Percentiles rank a stretch among this genome's conserved stretches.
phyloP scores from a whole-genome alignment of 495 filamentous ascomycete species.

The Filosporella fistucella region DNA sequence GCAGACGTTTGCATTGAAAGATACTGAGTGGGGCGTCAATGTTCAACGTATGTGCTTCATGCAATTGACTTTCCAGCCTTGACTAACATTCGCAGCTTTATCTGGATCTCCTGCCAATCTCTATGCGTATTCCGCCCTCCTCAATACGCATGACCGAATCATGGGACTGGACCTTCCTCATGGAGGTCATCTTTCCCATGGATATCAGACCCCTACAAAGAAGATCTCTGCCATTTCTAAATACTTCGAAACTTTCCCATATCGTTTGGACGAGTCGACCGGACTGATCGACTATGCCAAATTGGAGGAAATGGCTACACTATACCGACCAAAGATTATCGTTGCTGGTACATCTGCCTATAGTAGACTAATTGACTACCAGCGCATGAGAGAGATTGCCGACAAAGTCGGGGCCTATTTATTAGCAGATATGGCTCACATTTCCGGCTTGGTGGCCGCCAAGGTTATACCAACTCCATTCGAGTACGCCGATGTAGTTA shows the following conservation, averaged over 20 bases:
- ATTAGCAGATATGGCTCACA: slow-evolving; percentile 95
- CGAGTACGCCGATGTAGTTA: slow-evolving; percentile 84
- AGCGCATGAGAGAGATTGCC: slow-evolving; percentile 78
- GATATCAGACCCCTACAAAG: slow-evolving; percentile 95
- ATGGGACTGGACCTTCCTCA: slow-evolving; percentile 98
- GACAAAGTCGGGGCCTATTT: slow-evolving; percentile 92
- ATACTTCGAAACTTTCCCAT: slow-evolving; percentile 97
- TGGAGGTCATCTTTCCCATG: slow-evolving; percentile 94
- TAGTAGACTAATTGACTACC: slow-evolving; percentile 89
- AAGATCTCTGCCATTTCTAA: slow-evolving; percentile 98
- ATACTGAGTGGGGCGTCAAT: slow-evolving; percentile 95
- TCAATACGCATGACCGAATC: slow-evolving; percentile 87
- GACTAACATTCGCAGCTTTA: slow-evolving; percentile 53
- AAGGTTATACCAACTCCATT: slow-evolving; percentile 91
- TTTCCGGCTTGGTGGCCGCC: slow-evolving; percentile 89
- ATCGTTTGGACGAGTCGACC: slow-evolving; percentile 84
- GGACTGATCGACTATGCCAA: slow-evolving; percentile 92
- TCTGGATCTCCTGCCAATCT: slow-evolving; percentile 96
- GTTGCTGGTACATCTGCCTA: slow-evolving; percentile 94
- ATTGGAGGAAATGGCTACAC: slow-evolving; percentile 74
- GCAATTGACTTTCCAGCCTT: neutral
- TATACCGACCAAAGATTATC: slow-evolving; percentile 94
- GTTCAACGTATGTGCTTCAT: slow-evolving; percentile 69
- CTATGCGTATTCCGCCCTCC: slow-evolving; percentile 88
- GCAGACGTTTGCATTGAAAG: slow-evolving; percentile 75